phyloP scores from a whole-genome alignment of 2,329 filamentous ascomycete genomes.

The Diaporthe destruens region DNA sequence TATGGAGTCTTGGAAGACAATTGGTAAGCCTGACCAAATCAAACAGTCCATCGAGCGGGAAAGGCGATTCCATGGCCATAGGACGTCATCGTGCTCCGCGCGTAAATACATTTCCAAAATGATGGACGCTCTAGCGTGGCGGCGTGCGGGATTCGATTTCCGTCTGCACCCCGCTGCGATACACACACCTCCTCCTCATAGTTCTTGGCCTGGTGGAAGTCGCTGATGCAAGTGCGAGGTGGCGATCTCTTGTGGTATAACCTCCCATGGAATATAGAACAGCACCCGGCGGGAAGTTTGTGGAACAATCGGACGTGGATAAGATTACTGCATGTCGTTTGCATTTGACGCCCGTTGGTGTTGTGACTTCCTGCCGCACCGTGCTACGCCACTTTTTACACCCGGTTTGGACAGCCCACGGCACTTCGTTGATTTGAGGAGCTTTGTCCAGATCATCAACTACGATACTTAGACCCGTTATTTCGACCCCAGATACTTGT shows the following conservation, averaged over 20 bases:
- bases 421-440: not conserved
- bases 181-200: no score
- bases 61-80: not conserved
- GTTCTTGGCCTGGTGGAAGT: not conserved
- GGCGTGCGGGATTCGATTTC: slow-evolving; percentile 7
- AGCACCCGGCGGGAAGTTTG: not conserved
- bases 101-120: slow-evolving; percentile 1
- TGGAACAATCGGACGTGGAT: not conserved
- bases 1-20: not conserved
- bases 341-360: not conserved
- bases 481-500: not conserved
- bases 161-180: not conserved
- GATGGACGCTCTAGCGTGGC: not conserved
- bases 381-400: not conserved
- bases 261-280: not conserved
- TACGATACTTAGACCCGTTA: no score
- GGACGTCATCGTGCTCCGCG: slow-evolving; percentile 11
- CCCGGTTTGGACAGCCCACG: no score
- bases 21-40: not conserved
- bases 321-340: not conserved
- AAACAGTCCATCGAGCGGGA: not conserved
- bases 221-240: not conserved
- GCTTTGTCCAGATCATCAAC: not conserved
- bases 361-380: not conserved
- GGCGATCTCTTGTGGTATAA: not conserved